Conservation (phyloP, 495 filamentous ascomycete genomes). For the Aspergillus carlsbadensis region DNA sequence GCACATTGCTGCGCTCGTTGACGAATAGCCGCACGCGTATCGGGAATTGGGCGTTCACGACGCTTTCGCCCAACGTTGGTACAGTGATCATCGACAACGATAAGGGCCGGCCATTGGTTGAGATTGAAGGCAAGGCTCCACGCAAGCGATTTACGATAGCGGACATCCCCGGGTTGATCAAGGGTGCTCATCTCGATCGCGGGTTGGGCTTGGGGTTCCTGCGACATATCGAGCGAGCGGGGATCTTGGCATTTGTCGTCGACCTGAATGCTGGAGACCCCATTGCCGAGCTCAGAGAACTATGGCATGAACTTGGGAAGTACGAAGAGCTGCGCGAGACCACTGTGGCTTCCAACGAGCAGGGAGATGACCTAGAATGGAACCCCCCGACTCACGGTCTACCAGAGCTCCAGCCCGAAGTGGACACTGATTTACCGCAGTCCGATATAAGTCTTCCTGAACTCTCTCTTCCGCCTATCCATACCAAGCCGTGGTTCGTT, state of each 20-base stretch:
- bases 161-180: constrained; percentile 90
- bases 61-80: constrained; percentile 88
- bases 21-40: constrained; percentile 83
- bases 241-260: constrained; percentile 89
- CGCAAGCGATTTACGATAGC: constrained; percentile 87
- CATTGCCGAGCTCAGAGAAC: constrained; percentile 67
- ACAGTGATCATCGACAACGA: constrained; percentile 88
- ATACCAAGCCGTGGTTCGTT: constrained; percentile 93
- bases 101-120: constrained; percentile 62
- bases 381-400: constrained; percentile 21
- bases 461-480: constrained; percentile 60
- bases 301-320: constrained; percentile 86
- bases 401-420: constrained; percentile 23
- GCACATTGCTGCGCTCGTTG: constrained; percentile 82
- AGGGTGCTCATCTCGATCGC: constrained; percentile 87
- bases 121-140: constrained; percentile 32
- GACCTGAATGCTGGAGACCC: constrained; percentile 82
- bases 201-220: constrained; percentile 90
- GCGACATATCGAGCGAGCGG: constrained; percentile 89
- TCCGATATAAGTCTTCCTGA: constrained; percentile 25
- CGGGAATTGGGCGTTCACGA: constrained; percentile 96
- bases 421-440: constrained; percentile 17
- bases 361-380: constrained; percentile 38
- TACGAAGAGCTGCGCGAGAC: constrained; percentile 73
- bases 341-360: constrained; percentile 50